Evolutionary conservation across 805 yeast species (phyloP).

Genomic region (Helenozyma baotianmanensis): DNA sequence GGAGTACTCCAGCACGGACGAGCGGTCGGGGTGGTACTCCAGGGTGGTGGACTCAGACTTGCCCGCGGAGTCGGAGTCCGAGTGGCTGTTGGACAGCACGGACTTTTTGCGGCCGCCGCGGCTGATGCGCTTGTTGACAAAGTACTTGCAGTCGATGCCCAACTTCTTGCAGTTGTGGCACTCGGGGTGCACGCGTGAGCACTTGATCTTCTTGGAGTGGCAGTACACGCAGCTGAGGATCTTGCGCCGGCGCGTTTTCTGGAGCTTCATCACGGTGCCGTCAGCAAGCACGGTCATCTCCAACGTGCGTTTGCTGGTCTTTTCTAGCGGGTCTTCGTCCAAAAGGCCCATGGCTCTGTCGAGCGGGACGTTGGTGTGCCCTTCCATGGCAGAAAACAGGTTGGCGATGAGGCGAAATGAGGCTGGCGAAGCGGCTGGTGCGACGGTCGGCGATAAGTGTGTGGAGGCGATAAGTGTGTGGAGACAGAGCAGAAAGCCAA

Average conservation of each 20-base stretch:
- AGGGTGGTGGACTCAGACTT: neutral
- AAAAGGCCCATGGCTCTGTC: neutral
- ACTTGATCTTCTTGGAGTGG: conserved; percentile 58
- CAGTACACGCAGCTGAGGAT: conserved; percentile 56
- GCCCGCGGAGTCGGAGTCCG: neutral
- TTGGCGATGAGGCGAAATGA: no score
- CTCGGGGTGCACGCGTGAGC: conserved; percentile 54
- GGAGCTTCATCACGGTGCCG: conserved; percentile 56
- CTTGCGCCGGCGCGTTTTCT: conserved; percentile 55
- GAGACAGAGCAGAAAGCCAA: no score
- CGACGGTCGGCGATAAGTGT: no score
- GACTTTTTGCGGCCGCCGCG: conserved; percentile 28
- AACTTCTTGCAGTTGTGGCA: conserved; percentile 51
- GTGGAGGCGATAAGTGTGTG: no score
- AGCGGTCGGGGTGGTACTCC: neutral
- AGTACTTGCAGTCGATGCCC: conserved; percentile 48
- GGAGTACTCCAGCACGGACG: conserved; percentile 1
- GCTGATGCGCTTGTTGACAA: conserved; percentile 53
- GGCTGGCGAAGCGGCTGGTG: no score
- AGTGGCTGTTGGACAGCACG: neutral
- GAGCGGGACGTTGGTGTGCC: neutral
- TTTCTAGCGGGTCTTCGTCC: no score
- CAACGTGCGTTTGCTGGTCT: conserved; percentile 1
- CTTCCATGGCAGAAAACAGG: no score
- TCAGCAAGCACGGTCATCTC: conserved; percentile 35